Base-by-base conservation (phyloP, 2,329 filamentous ascomycete genomes). In the Ceratocystis ficicola region DNA sequence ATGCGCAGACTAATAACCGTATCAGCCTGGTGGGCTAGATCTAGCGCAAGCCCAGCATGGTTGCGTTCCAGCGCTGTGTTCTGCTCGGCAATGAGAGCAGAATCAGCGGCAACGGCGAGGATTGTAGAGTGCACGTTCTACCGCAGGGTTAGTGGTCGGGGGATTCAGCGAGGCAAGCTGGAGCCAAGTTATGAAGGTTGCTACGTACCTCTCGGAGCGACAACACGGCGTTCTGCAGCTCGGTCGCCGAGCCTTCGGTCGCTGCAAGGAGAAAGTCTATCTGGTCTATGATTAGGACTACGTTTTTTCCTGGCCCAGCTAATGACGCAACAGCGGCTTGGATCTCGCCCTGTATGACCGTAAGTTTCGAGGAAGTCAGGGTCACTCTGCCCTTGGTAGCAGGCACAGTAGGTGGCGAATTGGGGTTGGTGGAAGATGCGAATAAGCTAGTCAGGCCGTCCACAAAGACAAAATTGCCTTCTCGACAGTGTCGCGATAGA, bases 1-100 rank as follows among this genome's bases (percentile, higher is more conserved):
- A 86, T 81, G 64, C 92, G 80, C 67, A 94, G 77, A 68, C 88
- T 84, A 71, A 95, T 76, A 2, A 93, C 81, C 69, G 82, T 78
- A n/a, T 83, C 77, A 7, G 91, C 89, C 70, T 84, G 81, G 73
- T 96, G 90, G n/a, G 87, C 88, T 69, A 87, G 76, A 5, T 82
- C 83, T 44, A 91, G 78, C 22, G 88, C 76, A 67, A 96, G 83
- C n/a, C 85, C 81, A 1, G 88, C 83, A 70, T 90, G 85, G 67
- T 86, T 82, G 61, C 79, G 82, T 73, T 94, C 89, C 52, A 95
- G 74, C 1, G 82, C 80, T 10, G 88, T 89, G 20, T 77, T 73
- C 69, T 82, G 83, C 28, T 76, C 73, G 36, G 82, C 80, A 63
- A 92, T 76, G 36, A 95, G 80, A 1, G 92, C 86, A 1, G 83